phyloP scores from a whole-genome alignment of 495 filamentous ascomycete species.

The Neurospora tetrasperma region DNA sequence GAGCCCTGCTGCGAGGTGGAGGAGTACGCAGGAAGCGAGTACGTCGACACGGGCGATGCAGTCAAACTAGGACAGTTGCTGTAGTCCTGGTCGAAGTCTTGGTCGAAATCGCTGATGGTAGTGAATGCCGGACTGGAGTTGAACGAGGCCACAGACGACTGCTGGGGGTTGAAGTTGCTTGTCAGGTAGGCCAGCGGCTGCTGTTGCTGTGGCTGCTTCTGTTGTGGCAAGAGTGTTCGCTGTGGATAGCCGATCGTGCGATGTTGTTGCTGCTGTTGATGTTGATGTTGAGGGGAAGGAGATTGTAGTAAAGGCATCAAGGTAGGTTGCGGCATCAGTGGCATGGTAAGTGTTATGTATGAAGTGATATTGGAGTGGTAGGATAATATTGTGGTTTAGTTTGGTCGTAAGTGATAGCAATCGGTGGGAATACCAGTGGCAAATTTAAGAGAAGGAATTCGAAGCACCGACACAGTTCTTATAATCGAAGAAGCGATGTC shows the following conservation, averaged over 20 bases:
- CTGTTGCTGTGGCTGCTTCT: neutral
- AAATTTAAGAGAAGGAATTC: neutral
- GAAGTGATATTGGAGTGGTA: neutral
- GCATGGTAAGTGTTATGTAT: neutral
- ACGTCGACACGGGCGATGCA: conserved; percentile 24
- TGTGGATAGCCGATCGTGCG: neutral
- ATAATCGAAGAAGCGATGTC: neutral
- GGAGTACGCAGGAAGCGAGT: conserved; percentile 21
- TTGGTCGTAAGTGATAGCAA: neutral
- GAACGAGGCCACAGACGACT: neutral
- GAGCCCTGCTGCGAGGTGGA: conserved; percentile 12
- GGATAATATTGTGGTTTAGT: neutral
- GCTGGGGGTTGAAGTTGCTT: neutral
- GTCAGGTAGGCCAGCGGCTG: neutral
- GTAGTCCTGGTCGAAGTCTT: conserved; percentile 16
- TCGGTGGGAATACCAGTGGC: neutral
- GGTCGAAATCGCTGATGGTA: conserved; percentile 9
- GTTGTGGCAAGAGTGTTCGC: neutral
- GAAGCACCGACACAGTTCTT: neutral
- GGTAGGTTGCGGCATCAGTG: neutral
- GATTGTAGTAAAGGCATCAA: neutral
- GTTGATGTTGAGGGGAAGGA: neutral
- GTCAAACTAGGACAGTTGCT: conserved; percentile 14
- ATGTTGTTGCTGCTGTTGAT: neutral
- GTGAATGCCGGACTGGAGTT: neutral